phyloP scores from a whole-genome alignment of 805 yeast genomes.

The Saccharomycopsis sp. region DNA sequence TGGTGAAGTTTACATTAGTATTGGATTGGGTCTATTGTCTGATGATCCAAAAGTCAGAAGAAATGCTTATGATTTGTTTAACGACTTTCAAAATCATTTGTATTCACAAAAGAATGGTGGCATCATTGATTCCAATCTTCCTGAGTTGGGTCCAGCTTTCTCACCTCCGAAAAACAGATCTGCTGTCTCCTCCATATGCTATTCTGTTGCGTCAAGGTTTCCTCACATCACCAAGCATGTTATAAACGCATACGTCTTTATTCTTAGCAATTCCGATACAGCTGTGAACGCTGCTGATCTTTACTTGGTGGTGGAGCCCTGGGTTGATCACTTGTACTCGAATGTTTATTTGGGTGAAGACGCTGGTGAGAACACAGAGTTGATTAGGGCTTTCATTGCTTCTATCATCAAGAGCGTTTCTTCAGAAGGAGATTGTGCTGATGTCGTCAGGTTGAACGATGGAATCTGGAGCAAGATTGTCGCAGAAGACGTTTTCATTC shows the following conservation, averaged over 20 bases:
- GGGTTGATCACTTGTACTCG: constrained; percentile 60
- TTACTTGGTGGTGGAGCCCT: constrained; percentile 50
- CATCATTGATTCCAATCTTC: no score
- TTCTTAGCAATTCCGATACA: constrained; percentile 33
- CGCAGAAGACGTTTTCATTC: constrained; percentile 44
- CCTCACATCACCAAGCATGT: constrained; percentile 58
- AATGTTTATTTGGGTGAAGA: not conserved
- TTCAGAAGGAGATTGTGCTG: constrained; percentile 30
- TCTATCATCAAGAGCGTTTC: constrained; percentile 53
- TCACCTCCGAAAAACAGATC: constrained; percentile 15
- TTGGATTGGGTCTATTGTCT: constrained; percentile 60
- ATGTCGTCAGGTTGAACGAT: constrained; percentile 45
- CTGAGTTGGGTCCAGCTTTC: constrained; percentile 11
- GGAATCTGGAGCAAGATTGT: constrained; percentile 56
- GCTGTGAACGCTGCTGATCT: constrained; percentile 1
- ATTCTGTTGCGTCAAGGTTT: constrained; percentile 43
- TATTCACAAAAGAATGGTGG: no score
- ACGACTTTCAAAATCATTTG: no score
- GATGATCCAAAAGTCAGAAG: constrained; percentile 49
- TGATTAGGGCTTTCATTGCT: constrained; percentile 51
- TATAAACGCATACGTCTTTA: constrained; percentile 39
- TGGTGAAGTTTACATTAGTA: constrained; percentile 54
- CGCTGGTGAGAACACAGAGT: constrained; percentile 45
- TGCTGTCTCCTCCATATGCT: constrained; percentile 32
- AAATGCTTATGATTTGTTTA: constrained; percentile 53